A percentile compares a stretch with the other conserved stretches of the same genome.
These are phyloP conservation scores for Tulasnella sp. DNA, from an alignment of 768 basidiomycete genomes.

Conservation along the genomic window DNA sequence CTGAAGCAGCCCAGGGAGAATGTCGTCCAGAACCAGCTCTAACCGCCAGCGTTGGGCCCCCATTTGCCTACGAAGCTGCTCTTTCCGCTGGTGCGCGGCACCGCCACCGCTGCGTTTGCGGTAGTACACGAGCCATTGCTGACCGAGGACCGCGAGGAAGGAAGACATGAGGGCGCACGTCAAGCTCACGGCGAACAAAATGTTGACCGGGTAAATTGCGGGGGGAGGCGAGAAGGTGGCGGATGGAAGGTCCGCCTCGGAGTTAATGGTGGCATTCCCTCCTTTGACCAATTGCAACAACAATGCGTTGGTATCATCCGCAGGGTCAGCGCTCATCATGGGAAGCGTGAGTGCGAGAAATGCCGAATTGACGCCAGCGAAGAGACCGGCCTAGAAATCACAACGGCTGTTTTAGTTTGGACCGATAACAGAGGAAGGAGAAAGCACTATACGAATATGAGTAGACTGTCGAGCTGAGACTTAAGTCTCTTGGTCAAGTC, in stretches of 20 bases:
- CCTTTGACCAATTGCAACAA: slow-evolving; percentile 2
- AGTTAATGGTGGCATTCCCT: background rate
- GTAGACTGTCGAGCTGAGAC: background rate
- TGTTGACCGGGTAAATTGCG: background rate
- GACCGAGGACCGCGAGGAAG: background rate
- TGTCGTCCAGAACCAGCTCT: background rate
- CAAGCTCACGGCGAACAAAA: background rate
- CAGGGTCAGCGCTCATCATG: slow-evolving; percentile 10
- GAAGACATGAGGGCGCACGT: background rate
- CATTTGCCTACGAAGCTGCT: background rate
- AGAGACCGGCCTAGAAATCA: slow-evolving; percentile 1
- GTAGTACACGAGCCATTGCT: background rate
- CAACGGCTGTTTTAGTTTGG: background rate
- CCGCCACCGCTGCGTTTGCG: background rate
- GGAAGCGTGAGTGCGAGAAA: slow-evolving; percentile 9
- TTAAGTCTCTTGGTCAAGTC: background rate
- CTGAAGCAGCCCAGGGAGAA: background rate
- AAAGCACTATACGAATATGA: background rate
- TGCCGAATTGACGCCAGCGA: background rate
- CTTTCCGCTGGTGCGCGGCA: background rate
- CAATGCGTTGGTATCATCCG: background rate
- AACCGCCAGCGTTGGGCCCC: background rate
- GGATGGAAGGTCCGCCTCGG: background rate
- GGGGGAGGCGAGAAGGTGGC: background rate
- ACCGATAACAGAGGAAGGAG: background rate